Conservation (phyloP, 805 yeast genomes). For the Ogataea sp. region DNA sequence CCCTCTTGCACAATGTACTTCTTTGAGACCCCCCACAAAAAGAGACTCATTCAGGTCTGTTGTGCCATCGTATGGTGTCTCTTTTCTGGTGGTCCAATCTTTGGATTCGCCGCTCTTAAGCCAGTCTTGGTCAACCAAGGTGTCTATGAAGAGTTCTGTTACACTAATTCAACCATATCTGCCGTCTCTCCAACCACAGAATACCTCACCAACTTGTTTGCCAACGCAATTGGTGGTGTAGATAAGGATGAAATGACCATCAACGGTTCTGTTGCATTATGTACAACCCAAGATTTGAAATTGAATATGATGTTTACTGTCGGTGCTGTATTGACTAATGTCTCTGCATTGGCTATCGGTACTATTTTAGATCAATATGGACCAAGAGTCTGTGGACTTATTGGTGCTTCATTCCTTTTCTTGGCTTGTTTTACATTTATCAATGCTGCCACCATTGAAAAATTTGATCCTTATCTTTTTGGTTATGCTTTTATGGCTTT, state of each 20-base stretch:
- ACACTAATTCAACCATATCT: constrained; percentile 10
- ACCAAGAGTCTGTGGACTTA: constrained; percentile 44
- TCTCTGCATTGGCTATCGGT: constrained; percentile 45
- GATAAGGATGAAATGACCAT: constrained; percentile 7
- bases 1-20: constrained; percentile 18
- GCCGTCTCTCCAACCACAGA: background rate
- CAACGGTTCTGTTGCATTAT: constrained; percentile 29
- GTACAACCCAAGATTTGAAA: constrained; percentile 45
- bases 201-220: background rate
- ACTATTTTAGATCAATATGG: constrained; percentile 41
- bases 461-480: constrained; percentile 41
- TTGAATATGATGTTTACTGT: constrained; percentile 52
- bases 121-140: constrained; percentile 74
- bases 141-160: constrained; percentile 60
- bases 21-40: constrained; percentile 18
- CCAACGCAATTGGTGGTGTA: background rate
- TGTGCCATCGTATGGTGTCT: constrained; percentile 86
- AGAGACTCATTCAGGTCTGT: constrained; percentile 42
- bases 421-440: constrained; percentile 40
- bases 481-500: constrained; percentile 48
- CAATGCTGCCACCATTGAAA: constrained; percentile 21
- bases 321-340: constrained; percentile 49
- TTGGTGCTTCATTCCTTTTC: constrained; percentile 40
- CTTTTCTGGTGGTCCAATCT: constrained; percentile 86
- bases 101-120: constrained; percentile 93